These are phyloP conservation scores for Tricholoma furcatifolium DNA, from an alignment of 768 basidiomycete species.

Conservation along the genomic window DNA sequence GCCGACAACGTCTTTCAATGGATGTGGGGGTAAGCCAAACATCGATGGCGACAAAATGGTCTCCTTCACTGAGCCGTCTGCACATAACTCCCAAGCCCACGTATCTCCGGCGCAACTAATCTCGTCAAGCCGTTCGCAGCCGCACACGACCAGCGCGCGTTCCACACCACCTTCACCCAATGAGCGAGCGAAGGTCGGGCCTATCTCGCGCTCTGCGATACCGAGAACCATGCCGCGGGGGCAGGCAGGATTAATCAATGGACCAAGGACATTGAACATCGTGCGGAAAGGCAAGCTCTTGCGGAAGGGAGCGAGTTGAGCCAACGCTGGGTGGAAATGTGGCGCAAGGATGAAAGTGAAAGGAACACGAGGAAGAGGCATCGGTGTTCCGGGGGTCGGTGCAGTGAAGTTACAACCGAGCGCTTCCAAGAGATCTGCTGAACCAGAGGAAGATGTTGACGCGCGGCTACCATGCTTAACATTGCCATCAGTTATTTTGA, in stretches of 20 bases:
- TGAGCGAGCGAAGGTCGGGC: conserved; percentile 75
- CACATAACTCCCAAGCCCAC: conserved; percentile 75
- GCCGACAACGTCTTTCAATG: conserved; percentile 69
- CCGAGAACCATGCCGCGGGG: conserved; percentile 92
- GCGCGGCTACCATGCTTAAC: conserved; percentile 85
- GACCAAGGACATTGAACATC: conserved; percentile 94
- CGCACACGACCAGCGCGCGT: conserved; percentile 91
- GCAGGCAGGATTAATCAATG: conserved; percentile 86
- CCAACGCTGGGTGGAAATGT: conserved; percentile 88
- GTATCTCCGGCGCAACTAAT: conserved; percentile 93
- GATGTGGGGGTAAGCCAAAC: conserved; percentile 76
- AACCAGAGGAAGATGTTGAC: conserved; percentile 94
- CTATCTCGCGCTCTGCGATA: conserved; percentile 80
- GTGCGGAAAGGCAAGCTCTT: conserved; percentile 90
- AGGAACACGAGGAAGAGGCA: conserved; percentile 63
- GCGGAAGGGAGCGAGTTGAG: conserved; percentile 78
- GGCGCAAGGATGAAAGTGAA: conserved; percentile 95
- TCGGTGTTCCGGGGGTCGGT: conserved; percentile 56
- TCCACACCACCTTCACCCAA: conserved; percentile 74
- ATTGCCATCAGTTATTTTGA: neutral
- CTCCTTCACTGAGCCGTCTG: conserved; percentile 61
- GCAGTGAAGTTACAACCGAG: conserved; percentile 76
- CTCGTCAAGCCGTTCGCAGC: conserved; percentile 88
- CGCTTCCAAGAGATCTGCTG: conserved; percentile 87
- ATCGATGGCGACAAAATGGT: conserved; percentile 61